phyloP scores from a whole-genome alignment of 495 filamentous ascomycete genomes.

The Barbatosphaeria neglecta region DNA sequence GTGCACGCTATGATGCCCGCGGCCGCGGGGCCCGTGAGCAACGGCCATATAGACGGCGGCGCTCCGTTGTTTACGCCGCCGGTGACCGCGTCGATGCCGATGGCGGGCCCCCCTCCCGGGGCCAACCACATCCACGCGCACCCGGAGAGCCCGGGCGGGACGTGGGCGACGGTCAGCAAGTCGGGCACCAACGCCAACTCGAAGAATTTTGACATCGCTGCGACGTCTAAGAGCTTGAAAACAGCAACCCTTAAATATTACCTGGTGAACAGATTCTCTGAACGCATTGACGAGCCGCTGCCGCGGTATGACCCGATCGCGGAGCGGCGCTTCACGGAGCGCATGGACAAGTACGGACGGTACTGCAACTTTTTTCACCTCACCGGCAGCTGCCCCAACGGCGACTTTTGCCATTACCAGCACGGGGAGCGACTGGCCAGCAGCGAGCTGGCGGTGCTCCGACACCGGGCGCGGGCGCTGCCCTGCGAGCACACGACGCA shows the following conservation, averaged over 20 bases:
- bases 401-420: slow-evolving; percentile 15
- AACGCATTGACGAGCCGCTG: slow-evolving; percentile 24
- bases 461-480: slow-evolving; percentile 13
- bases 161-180: slow-evolving; percentile 10
- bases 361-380: slow-evolving; percentile 27
- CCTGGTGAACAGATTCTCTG: slow-evolving; percentile 15
- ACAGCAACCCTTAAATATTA: slow-evolving; percentile 6
- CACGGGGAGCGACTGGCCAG: slow-evolving; percentile 15
- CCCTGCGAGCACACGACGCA: slow-evolving; percentile 8
- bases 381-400: slow-evolving; percentile 12
- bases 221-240: slow-evolving; percentile 5
- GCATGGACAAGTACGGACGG: slow-evolving; percentile 11
- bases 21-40: background rate
- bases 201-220: slow-evolving; percentile 12
- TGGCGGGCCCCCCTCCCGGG: background rate
- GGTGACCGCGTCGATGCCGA: no score
- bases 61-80: background rate
- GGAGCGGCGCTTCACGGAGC: slow-evolving; percentile 12
- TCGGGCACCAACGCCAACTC: background rate
- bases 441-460: slow-evolving; percentile 12
- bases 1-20: background rate
- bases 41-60: background rate
- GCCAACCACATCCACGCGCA: no score
- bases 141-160: no score
- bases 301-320: slow-evolving; percentile 8